A percentile compares a stretch with the other conserved stretches of the same genome.
Evolutionary conservation across 2,329 filamentous ascomycete species (phyloP).

Genomic region (Scytalidium sp.): DNA sequence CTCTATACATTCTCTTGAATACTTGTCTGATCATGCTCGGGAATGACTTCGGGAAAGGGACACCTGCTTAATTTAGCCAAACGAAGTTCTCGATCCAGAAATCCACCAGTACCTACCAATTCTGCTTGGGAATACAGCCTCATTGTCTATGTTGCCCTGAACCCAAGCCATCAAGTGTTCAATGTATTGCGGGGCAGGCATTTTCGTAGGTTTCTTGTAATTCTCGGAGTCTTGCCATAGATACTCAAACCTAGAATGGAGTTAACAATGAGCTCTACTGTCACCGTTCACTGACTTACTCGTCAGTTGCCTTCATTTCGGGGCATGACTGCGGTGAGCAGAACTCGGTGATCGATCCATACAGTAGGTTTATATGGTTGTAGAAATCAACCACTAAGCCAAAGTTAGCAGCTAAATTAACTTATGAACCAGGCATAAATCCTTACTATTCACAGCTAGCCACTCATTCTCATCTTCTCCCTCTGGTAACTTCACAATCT

Average conservation of each 20-base stretch:
- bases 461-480: slow-evolving; percentile 98
- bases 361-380: slow-evolving; percentile 99
- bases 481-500: slow-evolving; percentile 95
- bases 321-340: slow-evolving; percentile 96
- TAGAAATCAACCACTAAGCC: slow-evolving; percentile 96
- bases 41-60: slow-evolving; percentile 93
- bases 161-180: slow-evolving; percentile 98
- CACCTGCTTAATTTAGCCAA: slow-evolving; percentile 50
- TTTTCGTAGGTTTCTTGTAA: slow-evolving; percentile 95
- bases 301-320: slow-evolving; percentile 99
- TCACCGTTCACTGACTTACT: slow-evolving; percentile 52
- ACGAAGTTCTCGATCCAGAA: slow-evolving; percentile 43
- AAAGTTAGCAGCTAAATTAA: slow-evolving; percentile 21
- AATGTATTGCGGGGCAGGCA: slow-evolving; percentile 95
- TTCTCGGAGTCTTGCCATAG: slow-evolving; percentile 96
- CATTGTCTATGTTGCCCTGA: slow-evolving; percentile 92
- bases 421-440: not conserved
- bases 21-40: slow-evolving; percentile 86
- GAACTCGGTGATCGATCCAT: slow-evolving; percentile 98
- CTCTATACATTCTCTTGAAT: slow-evolving; percentile 98
- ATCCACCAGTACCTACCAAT: slow-evolving; percentile 56
- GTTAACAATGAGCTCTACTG: slow-evolving; percentile 4
- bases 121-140: slow-evolving; percentile 89
- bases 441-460: slow-evolving; percentile 91
- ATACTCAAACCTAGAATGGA: slow-evolving; percentile 76